These are phyloP conservation scores for Thalassiosira livingstoniorum DNA, from an alignment of 352 stramenopile species.

Conservation along the genomic window DNA sequence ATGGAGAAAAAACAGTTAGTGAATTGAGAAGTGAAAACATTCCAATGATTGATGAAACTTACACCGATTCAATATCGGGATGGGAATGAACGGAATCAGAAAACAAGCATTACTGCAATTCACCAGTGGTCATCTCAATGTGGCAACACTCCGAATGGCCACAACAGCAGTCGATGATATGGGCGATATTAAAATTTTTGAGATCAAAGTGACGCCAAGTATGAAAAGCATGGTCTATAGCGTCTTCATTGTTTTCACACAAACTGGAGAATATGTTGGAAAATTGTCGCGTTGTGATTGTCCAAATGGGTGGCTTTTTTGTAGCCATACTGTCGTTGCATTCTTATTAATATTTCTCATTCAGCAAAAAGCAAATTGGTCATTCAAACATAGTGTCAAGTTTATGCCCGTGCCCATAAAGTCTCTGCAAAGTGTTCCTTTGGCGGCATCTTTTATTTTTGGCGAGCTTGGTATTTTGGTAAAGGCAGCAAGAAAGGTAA, in stretches of 20 bases:
- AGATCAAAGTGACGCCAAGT: constrained; percentile 36
- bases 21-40: constrained; percentile 7
- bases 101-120: constrained; percentile 22
- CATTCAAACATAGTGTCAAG: constrained; percentile 5
- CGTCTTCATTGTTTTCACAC: constrained; percentile 13
- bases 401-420: constrained; percentile 29
- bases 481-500: too few relatives aligned
- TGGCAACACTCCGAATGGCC: constrained; percentile 15
- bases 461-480: too few relatives aligned
- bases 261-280: constrained; percentile 3
- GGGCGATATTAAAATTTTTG: neutral
- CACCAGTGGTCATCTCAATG: constrained; percentile 17
- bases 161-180: constrained; percentile 5
- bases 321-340: constrained; percentile 15
- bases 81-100: constrained; percentile 27
- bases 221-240: constrained; percentile 34
- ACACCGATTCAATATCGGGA: constrained; percentile 23
- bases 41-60: constrained; percentile 1
- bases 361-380: constrained; percentile 7
- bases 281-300: constrained; percentile 27
- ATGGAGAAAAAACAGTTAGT: neutral
- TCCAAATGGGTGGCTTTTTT: constrained; percentile 28
- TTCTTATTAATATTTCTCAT: constrained; percentile 23
- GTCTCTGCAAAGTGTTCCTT: constrained; percentile 20
- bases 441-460: constrained; percentile 21